These are phyloP conservation scores for Schwanniomyces occidentalis DNA, from an alignment of 805 yeast species.

Conservation along the genomic window DNA sequence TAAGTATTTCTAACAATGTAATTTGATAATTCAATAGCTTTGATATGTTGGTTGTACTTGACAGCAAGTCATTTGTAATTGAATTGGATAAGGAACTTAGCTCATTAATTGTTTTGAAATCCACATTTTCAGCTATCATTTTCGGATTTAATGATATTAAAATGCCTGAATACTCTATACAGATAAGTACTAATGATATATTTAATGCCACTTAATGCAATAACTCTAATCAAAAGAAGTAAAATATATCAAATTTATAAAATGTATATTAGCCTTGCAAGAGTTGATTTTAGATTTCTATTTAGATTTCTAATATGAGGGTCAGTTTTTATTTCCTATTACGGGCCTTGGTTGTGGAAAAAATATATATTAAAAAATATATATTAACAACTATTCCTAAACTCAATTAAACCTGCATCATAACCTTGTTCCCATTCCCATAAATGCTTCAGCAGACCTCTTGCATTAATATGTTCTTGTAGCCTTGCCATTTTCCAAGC, in stretches of 20 bases:
- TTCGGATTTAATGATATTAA: background rate
- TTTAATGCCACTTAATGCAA: background rate
- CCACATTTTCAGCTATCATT: conserved; percentile 6
- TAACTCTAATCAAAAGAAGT: background rate
- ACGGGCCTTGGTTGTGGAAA: too few species aligned
- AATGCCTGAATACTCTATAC: too few species aligned
- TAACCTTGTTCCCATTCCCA: conserved; percentile 96
- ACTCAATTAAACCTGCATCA: conserved; percentile 56
- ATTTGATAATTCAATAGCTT: conserved; percentile 28
- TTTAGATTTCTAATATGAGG: too few species aligned
- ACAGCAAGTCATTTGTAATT: conserved; percentile 9
- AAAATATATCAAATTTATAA: too few species aligned
- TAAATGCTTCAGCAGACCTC: conserved; percentile 56
- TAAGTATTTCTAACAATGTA: conserved; percentile 34
- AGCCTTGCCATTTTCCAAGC: conserved; percentile 70
- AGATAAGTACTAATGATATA: too few species aligned
- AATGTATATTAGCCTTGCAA: too few species aligned
- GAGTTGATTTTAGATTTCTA: too few species aligned
- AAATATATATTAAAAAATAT: too few species aligned
- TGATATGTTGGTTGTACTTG: conserved; percentile 11
- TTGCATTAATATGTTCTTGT: conserved; percentile 55
- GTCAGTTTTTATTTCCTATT: too few species aligned
- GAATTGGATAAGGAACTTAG: conserved; percentile 5
- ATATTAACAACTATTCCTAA: conserved; percentile 14
- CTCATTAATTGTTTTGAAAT: conserved; percentile 1